phyloP scores from a whole-genome alignment of 148 eudicot genomes.

The Arbutus unedo region DNA sequence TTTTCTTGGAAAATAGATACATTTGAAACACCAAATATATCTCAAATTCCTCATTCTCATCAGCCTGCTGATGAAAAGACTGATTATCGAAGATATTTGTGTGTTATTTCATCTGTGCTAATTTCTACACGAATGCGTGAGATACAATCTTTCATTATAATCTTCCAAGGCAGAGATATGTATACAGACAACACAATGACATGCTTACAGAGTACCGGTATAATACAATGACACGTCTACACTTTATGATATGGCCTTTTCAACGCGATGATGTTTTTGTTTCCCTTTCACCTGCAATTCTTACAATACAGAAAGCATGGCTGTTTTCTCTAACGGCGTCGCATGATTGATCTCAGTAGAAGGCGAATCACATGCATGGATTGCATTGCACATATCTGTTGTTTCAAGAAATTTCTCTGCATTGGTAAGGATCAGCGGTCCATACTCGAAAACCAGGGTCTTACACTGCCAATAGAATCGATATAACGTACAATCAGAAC shows the following conservation, averaged over 20 bases:
- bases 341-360: slow-evolving; percentile 17
- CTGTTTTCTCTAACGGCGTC: not conserved
- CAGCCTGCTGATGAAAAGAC: no score
- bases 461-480: slow-evolving; percentile 60
- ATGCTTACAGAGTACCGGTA: no score
- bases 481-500: not conserved
- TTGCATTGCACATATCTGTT: slow-evolving; percentile 57
- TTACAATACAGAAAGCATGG: slow-evolving; percentile 28
- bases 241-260: no score
- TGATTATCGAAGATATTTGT: no score
- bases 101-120: no score
- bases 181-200: no score
- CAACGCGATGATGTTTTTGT: no score
- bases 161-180: no score
- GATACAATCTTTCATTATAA: no score
- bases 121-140: no score
- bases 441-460: slow-evolving; percentile 65
- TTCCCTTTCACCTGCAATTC: no score
- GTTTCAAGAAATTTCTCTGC: slow-evolving; percentile 63
- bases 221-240: not conserved
- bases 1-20: not conserved
- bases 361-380: slow-evolving; percentile 57
- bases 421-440: slow-evolving; percentile 55
- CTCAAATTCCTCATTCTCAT: no score
- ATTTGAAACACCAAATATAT: not conserved